Evolutionary conservation across 345 rosid genomes (phyloP), one percentile per base, ranked within the genome.

Genomic region (Aquilaria malaccensis): DNA sequence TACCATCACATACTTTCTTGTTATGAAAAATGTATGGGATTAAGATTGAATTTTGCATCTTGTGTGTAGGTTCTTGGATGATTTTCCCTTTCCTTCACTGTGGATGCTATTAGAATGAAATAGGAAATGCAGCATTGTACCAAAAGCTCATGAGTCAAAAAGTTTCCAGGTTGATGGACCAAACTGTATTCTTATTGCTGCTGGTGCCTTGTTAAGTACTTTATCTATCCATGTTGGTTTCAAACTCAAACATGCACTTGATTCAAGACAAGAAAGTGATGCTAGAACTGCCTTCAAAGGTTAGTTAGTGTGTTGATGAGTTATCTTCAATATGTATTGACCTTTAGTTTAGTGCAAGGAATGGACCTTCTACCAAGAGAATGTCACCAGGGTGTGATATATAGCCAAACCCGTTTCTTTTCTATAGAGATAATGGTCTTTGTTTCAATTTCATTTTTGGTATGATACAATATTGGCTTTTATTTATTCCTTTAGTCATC

Each of bases 131-230:
- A 72, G 69, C 68, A 76, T 68, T 56, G 71, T 68, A 57, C 71
- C 88, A 30, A 85, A 83, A 68, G 72, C 72, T 76, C 93, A 81
- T 63, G 82, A 70, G 72, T 67, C 71, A 29, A 80, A 67, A 45
- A 61, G 13, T 29, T 49, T 76, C 49, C 85, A 78, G 61, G 83
- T 74, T 33, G 86, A 77, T 67, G 86, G 97, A n/a, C 84, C 95
- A 13, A 88, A 83, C 59, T 94, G 99, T 97, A 74, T 94, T 63
- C 77, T 94, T 9, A 85, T 94, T 62, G 97, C 95, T 2, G 99
- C 96, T 2, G 95, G 97, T 33, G 96, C 99, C 67, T 85, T 94
- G 72, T 76, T 94, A 70, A 90, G 96, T 78, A 90, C 99, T 4
- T 69, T 94, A 72, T 84, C 99, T 13, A 72, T 94, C 77, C 99